Evolutionary conservation across 2,329 filamentous ascomycete genomes (phyloP).

Genomic region (Ilyonectria destructans): DNA sequence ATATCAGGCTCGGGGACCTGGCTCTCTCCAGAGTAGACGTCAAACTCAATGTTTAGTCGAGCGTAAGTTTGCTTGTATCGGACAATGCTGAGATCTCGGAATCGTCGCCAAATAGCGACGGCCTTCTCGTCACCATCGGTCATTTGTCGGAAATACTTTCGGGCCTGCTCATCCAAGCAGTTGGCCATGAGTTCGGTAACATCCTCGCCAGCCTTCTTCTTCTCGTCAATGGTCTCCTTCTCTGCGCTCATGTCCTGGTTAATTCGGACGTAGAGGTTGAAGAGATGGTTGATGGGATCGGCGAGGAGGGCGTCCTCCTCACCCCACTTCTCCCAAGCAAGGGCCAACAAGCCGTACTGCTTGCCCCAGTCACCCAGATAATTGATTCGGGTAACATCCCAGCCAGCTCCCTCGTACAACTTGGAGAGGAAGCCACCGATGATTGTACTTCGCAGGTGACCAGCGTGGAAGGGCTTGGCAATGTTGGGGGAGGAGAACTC

Average conservation of each 20-base stretch:
- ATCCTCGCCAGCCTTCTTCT: constrained; percentile 69
- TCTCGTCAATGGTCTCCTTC: constrained; percentile 75
- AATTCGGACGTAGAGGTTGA: constrained; percentile 86
- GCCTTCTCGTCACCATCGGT: constrained; percentile 76
- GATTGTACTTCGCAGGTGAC: constrained; percentile 84
- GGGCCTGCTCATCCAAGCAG: constrained; percentile 81
- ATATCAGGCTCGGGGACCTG: constrained; percentile 79
- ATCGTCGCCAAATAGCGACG: constrained; percentile 75
- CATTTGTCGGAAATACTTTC: constrained; percentile 81
- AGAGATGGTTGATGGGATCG: constrained; percentile 87
- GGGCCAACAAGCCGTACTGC: constrained; percentile 62
- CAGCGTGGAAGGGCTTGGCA: constrained; percentile 87
- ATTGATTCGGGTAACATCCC: constrained; percentile 83
- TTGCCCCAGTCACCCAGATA: constrained; percentile 53
- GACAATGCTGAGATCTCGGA: constrained; percentile 78
- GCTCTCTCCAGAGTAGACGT: constrained; percentile 81
- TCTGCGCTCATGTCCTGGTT: constrained; percentile 78
- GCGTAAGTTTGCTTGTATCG: constrained; percentile 80
- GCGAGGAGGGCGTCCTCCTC: constrained; percentile 79
- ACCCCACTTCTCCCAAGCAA: constrained; percentile 84
- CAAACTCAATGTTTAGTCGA: constrained; percentile 80
- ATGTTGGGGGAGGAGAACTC: constrained; percentile 92
- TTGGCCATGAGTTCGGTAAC: constrained; percentile 65
- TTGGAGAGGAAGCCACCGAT: constrained; percentile 85
- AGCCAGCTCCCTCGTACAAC: constrained; percentile 79